Evolutionary conservation across 257 asterid genomes (phyloP), one percentile per base, ranked within the genome.

Genomic region (Solanum ossicruentum): DNA sequence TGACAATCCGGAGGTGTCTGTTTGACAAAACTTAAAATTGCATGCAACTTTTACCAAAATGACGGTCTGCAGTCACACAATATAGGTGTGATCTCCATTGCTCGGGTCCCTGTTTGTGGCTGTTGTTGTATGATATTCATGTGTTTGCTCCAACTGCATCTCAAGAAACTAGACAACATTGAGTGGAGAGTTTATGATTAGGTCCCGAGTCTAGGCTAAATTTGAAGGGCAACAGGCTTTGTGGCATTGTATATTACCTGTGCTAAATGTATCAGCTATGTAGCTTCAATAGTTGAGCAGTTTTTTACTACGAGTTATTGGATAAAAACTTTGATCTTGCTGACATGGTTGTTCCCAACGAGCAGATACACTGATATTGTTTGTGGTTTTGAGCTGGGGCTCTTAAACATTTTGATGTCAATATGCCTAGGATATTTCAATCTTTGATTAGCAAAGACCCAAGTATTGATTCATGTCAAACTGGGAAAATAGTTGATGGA

Each of bases 1-100:
- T 91, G 7, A 91, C 98, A 60, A 85, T 97, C 15, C 90, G 93
- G 70, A 89, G 90, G 79, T 97, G 98, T 85, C 80, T 92, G 88
- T 89, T 92, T 18, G 93, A 88, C 58, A 85, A 84, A 56, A 87
- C 89, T 28, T 88, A 87, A 70, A 77, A 23, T 77, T 26, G 65
- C 47, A 16, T 51, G 49, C 6, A 78, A 16, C 17, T 51, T 51
- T 51, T 51, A 10, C 41, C 28, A 28, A 78, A 52, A 51, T 15
- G 65, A 26, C 4, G 8, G 1, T 77, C 7, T 52, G 65, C 47
- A 9, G 47, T 52, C 23, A 2, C 82, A 52, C 65, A 51, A 16
- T 77, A 26, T 52, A 77, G 82, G 63, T 5, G 47, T 2, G 47
- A 77, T 77, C 63, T 51, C 63, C 65, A 77, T 52, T 28, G 21